A percentile compares a stretch with the other conserved stretches of the same genome.
phyloP scores from a whole-genome alignment of 2,329 filamentous ascomycete species.

The Aspergillus novofumigatus region DNA sequence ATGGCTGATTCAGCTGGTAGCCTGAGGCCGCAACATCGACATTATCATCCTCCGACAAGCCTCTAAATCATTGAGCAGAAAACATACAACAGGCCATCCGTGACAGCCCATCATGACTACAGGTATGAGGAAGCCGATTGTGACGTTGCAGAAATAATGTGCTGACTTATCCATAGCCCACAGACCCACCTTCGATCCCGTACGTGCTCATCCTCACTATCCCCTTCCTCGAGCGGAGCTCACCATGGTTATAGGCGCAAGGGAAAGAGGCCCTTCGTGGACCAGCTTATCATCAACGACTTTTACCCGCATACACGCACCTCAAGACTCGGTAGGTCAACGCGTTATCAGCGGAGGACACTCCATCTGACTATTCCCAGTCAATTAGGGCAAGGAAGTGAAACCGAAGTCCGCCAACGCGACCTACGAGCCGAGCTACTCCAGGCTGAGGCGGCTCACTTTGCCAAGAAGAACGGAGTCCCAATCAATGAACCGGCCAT shows the following conservation, averaged over 20 bases:
- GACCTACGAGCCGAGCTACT: slow-evolving; percentile 89
- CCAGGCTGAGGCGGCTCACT: slow-evolving; percentile 81
- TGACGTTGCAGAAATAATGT: neutral
- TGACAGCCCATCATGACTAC: slow-evolving; percentile 36
- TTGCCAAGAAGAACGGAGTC: slow-evolving; percentile 73
- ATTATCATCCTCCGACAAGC: neutral
- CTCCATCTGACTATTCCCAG: slow-evolving; percentile 37
- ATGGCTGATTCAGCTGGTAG: slow-evolving; percentile 1
- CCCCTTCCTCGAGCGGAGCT: slow-evolving; percentile 22
- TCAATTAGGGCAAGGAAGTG: slow-evolving; percentile 84
- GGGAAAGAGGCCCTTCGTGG: slow-evolving; percentile 94
- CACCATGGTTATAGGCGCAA: slow-evolving; percentile 57
- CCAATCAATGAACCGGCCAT: slow-evolving; percentile 43
- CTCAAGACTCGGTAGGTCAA: slow-evolving; percentile 72
- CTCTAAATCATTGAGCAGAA: slow-evolving; percentile 2
- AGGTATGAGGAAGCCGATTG: slow-evolving; percentile 24
- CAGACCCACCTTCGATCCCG: slow-evolving; percentile 94
- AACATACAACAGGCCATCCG: slow-evolving; percentile 1
- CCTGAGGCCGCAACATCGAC: slow-evolving; percentile 10
- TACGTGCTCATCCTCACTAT: slow-evolving; percentile 39
- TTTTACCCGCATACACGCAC: slow-evolving; percentile 87
- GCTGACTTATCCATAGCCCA: slow-evolving; percentile 50
- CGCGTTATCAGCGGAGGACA: neutral
- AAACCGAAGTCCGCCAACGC: slow-evolving; percentile 63
- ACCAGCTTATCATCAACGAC: slow-evolving; percentile 91